Evolutionary conservation across 2,329 filamentous ascomycete genomes (phyloP).

Genomic region (Neopestalotiopsis sp.): DNA sequence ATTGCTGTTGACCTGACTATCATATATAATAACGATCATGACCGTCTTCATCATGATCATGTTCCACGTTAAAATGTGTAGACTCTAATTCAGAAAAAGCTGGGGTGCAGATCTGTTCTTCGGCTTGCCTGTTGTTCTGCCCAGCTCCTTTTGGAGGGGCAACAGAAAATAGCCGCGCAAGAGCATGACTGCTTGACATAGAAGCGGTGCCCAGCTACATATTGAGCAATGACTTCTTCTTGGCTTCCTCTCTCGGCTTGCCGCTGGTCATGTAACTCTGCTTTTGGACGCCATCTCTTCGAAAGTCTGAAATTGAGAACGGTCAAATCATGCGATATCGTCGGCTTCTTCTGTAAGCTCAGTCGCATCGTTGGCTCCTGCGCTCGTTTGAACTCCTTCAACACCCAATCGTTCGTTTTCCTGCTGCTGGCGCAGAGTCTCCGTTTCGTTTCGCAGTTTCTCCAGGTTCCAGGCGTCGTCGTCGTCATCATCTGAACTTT

Average conservation of each 20-base stretch:
- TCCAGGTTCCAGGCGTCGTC: slow-evolving; percentile 77
- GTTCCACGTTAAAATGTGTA: background rate
- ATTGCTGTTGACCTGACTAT: background rate
- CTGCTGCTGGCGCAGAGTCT: slow-evolving; percentile 73
- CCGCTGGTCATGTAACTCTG: slow-evolving; percentile 13
- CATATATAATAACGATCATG: background rate
- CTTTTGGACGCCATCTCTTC: slow-evolving; percentile 14
- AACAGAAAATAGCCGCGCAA: slow-evolving; percentile 20
- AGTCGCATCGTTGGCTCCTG: slow-evolving; percentile 34
- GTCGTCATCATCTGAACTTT: slow-evolving; percentile 67
- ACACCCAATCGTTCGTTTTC: slow-evolving; percentile 72
- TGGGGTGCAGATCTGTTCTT: slow-evolving; percentile 2
- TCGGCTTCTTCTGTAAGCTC: slow-evolving; percentile 32
- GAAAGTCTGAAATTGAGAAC: slow-evolving; percentile 25
- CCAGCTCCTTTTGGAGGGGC: slow-evolving; percentile 26
- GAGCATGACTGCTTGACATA: slow-evolving; percentile 6
- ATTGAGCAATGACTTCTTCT: background rate
- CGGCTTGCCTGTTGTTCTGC: slow-evolving; percentile 23
- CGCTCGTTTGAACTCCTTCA: slow-evolving; percentile 27
- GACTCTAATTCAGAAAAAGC: slow-evolving; percentile 8
- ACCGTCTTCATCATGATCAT: background rate
- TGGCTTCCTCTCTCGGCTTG: slow-evolving; percentile 6
- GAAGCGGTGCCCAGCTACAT: background rate
- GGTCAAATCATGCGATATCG: slow-evolving; percentile 41
- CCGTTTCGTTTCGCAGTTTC: slow-evolving; percentile 83